Evolutionary conservation across 768 basidiomycete species (phyloP).

Genomic region (Lactarius quietus): DNA sequence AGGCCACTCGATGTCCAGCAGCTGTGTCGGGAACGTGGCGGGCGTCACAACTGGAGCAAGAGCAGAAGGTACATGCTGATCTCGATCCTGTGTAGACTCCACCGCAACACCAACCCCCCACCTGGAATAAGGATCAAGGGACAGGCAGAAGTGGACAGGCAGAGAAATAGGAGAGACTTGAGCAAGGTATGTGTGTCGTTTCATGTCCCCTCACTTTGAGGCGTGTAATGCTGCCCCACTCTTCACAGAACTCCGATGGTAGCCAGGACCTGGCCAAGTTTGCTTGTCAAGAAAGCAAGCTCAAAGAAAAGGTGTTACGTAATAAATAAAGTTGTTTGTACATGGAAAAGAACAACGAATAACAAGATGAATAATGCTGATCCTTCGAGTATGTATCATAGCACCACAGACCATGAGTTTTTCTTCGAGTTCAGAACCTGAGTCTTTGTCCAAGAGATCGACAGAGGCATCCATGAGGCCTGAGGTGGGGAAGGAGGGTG

Average conservation of each 20-base stretch:
- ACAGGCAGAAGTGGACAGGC: constrained; percentile 52
- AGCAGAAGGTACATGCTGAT: constrained; percentile 15
- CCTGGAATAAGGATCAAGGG: constrained; percentile 75
- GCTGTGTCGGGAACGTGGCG: constrained; percentile 22
- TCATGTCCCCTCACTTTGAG: background rate
- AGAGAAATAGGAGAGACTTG: constrained; percentile 52
- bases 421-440: too few relatives aligned
- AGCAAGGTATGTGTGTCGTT: constrained; percentile 28
- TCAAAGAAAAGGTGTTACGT: constrained; percentile 77
- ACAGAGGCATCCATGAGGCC: too few relatives aligned
- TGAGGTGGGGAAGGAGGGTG: too few relatives aligned
- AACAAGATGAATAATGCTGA: constrained; percentile 13
- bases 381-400: background rate
- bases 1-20: constrained; percentile 35
- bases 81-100: constrained; percentile 19
- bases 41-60: constrained; percentile 18
- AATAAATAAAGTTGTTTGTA: constrained; percentile 81
- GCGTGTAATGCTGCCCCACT: background rate
- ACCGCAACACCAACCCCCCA: constrained; percentile 30
- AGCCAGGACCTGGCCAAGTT: constrained; percentile 41
- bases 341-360: constrained; percentile 47
- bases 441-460: too few relatives aligned
- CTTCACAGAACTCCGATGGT: constrained; percentile 25
- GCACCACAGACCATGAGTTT: too few relatives aligned
- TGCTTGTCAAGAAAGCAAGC: constrained; percentile 67